These are phyloP conservation scores for Jaapia argillacea DNA, from an alignment of 768 basidiomycete genomes.

Conservation along the genomic window DNA sequence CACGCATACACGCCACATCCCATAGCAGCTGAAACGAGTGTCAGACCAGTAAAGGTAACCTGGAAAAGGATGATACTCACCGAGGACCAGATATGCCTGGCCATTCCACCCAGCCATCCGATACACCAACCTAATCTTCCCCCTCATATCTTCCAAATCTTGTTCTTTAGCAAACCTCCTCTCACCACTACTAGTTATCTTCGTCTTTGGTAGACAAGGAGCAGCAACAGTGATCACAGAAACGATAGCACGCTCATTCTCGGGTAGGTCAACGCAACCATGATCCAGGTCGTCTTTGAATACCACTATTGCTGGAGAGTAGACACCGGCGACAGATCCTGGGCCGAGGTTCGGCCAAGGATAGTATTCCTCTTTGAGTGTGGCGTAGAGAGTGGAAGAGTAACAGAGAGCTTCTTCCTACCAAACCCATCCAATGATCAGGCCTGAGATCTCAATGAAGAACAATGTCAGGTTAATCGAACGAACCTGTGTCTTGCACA, in stretches of 20 bases:
- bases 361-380: conserved; percentile 29
- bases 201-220: conserved; percentile 20
- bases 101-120: conserved; percentile 30
- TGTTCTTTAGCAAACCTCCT: neutral
- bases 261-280: conserved; percentile 24
- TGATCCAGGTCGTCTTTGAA: conserved; percentile 38
- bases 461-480: no score
- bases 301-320: conserved; percentile 34
- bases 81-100: conserved; percentile 27
- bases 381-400: conserved; percentile 33
- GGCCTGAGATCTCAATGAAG: neutral
- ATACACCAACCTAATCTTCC: conserved; percentile 32
- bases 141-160: conserved; percentile 16
- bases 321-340: conserved; percentile 29
- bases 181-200: conserved; percentile 10
- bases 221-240: conserved; percentile 39
- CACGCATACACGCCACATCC: conserved; percentile 34
- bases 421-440: neutral
- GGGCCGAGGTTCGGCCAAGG: conserved; percentile 37
- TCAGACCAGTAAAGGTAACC: neutral
- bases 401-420: conserved; percentile 41
- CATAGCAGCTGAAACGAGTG: conserved; percentile 26
- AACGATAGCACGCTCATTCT: conserved; percentile 23
- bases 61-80: conserved; percentile 13
- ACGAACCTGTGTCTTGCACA: conserved; percentile 23